A percentile compares a stretch with the other conserved stretches of the same genome.
Conservation (phyloP, 352 stramenopile species). For the Phytophthora quininea region DNA sequence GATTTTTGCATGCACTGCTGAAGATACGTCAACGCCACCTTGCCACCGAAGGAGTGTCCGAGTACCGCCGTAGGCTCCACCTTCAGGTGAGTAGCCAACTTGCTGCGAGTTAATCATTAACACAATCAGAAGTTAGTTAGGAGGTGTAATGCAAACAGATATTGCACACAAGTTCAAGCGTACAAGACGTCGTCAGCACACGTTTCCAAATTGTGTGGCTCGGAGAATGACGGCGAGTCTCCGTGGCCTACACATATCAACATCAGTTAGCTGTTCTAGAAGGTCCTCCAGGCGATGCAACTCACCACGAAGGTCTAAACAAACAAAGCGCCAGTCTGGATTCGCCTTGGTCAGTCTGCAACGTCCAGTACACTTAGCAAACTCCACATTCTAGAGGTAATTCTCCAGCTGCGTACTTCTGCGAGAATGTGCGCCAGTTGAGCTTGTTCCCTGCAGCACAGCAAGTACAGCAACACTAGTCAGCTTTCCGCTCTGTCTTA, state of each 20-base stretch:
- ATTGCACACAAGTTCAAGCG: conserved; percentile 9
- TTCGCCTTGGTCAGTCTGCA: conserved; percentile 61
- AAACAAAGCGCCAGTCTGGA: conserved; percentile 74
- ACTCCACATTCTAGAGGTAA: background rate
- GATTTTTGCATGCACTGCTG: conserved; percentile 53
- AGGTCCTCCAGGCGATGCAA: conserved; percentile 5
- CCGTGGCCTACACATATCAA: conserved; percentile 53
- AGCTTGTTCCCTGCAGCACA: conserved; percentile 72
- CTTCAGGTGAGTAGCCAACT: conserved; percentile 53
- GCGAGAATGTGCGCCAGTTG: conserved; percentile 85
- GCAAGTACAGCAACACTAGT: background rate
- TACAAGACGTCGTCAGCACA: conserved; percentile 78
- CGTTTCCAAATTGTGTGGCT: conserved; percentile 66
- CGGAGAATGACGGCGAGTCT: conserved; percentile 70
- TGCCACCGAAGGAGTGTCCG: conserved; percentile 83
- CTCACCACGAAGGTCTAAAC: conserved; percentile 70
- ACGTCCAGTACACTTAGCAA: background rate
- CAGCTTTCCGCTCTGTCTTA: background rate
- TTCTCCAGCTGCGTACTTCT: conserved; percentile 41
- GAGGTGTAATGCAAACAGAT: too few species aligned
- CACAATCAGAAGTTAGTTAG: background rate
- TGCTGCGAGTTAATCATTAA: conserved; percentile 28
- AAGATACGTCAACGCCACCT: conserved; percentile 77
- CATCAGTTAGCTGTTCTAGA: conserved; percentile 27
- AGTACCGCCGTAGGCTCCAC: conserved; percentile 66